Base-by-base conservation (phyloP, 352 stramenopile species). In the Phytophthora rubi region DNA sequence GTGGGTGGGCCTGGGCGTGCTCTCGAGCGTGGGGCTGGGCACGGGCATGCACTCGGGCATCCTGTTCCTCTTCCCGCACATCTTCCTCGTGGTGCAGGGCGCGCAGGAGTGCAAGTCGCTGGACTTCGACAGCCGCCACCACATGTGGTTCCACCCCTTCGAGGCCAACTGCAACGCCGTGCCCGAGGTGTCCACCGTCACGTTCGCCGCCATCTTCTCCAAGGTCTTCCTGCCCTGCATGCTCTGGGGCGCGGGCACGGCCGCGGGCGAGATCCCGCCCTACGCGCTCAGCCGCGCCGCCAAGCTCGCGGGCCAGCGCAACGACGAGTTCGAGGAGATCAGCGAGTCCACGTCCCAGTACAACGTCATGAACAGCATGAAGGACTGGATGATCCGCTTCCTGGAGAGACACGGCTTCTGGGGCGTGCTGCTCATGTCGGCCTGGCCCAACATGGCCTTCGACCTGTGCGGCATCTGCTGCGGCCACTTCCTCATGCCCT, bases 391-490 rank as follows among this genome's bases (percentile, higher is more conserved):
- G 93, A 95, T 98, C 58, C 65, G 76, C 23, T 98, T 98, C 64
- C 70, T 98, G 6, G 76, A 97, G 64, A 90, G 87, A 60, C 88
- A 97, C 66, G 94, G 94, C 45, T 98, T 98, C 75, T 96, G 89
- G 76, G 94, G 93, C 16, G 91, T 98, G 53, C 80, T 98, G 67
- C 79, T 98, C 59, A 97, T 98, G 89, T 95, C 89, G 32, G 92
- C 95, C n/a, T 97, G 90, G 82, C 95, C 95, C 21, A 98, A 98
- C 74, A 92, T 98, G 68, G 92, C 94, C 35, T 98, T 98, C 70
- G 95, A 98, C 64, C 81, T 98, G 1, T 98, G 92, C 69, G 95
- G 95, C 53, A 98, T 98, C 65, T 98, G 91, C 78, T 98, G 95
- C 65, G 95, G 95, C 56, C 92, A 98, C 73, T 97, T 98, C 64